phyloP scores from a whole-genome alignment of 352 stramenopile genomes.

The Pythium sp. region DNA sequence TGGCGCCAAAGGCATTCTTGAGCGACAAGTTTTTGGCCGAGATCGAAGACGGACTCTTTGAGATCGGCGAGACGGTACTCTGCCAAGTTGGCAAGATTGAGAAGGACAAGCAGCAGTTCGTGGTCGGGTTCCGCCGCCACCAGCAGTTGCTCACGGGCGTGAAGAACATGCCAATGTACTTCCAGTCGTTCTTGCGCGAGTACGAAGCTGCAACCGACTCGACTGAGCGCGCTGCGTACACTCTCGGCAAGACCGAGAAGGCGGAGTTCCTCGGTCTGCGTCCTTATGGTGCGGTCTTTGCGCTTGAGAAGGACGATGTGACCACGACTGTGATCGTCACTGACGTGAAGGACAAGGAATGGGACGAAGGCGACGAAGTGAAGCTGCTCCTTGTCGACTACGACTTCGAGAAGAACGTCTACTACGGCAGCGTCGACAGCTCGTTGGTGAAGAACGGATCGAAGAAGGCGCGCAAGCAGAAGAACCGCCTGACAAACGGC shows the following conservation, averaged over 20 bases:
- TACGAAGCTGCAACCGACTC: conserved; percentile 10
- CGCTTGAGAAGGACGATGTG: conserved; percentile 61
- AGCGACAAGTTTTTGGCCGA: conserved; percentile 71
- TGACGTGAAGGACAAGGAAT: conserved; percentile 31
- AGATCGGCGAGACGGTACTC: conserved; percentile 85
- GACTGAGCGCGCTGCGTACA: conserved; percentile 23
- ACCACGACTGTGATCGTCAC: conserved; percentile 71
- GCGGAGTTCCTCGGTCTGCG: conserved; percentile 81
- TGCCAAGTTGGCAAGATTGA: conserved; percentile 80
- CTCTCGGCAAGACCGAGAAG: conserved; percentile 74
- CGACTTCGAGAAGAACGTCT: conserved; percentile 85
- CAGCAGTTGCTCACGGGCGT: conserved; percentile 30
- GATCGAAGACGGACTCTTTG: conserved; percentile 72
- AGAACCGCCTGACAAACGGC: conserved; percentile 40
- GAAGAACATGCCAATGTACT: conserved; percentile 40
- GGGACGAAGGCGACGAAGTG: conserved; percentile 58
- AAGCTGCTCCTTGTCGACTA: conserved; percentile 84
- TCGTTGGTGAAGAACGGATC: conserved; percentile 53
- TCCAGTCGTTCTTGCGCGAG: conserved; percentile 60
- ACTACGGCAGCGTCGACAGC: conserved; percentile 48
- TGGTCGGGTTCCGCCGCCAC: conserved; percentile 66
- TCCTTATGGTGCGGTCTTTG: conserved; percentile 85
- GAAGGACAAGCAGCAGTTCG: conserved; percentile 72
- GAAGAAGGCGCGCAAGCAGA: conserved; percentile 73
- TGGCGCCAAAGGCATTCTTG: conserved; percentile 78